phyloP scores from a whole-genome alignment of 805 yeast genomes.

The Debaryomyces tyrocola region DNA sequence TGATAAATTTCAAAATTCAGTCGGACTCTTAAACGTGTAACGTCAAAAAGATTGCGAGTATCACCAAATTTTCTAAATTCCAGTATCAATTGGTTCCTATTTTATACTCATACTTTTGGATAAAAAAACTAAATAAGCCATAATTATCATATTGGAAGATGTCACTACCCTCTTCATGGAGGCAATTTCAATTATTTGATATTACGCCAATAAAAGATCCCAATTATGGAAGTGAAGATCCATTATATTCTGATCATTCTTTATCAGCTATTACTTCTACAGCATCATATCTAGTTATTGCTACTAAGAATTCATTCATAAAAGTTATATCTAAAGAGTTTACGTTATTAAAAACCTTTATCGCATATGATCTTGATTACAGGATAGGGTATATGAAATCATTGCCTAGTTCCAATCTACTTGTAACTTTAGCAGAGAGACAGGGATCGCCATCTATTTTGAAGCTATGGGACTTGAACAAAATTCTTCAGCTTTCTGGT shows the following conservation, averaged over 20 bases:
- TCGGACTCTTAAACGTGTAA: neutral
- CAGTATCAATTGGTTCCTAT: neutral
- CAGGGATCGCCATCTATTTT: conserved; percentile 69
- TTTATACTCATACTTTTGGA: no score
- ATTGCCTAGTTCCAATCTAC: conserved; percentile 47
- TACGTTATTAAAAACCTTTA: conserved; percentile 48
- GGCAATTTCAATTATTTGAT: conserved; percentile 87
- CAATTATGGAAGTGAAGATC: conserved; percentile 54
- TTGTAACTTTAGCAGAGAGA: conserved; percentile 73
- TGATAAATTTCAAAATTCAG: neutral
- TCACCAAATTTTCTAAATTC: neutral
- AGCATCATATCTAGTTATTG: conserved; percentile 55
- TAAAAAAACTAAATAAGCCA: neutral
- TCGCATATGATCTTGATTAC: conserved; percentile 66
- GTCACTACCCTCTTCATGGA: conserved; percentile 43
- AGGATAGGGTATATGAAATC: conserved; percentile 58
- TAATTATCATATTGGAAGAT: neutral
- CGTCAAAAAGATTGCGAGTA: neutral
- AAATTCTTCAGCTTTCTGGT: conserved; percentile 22
- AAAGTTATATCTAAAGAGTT: conserved; percentile 57
- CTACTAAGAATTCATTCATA: conserved; percentile 52
- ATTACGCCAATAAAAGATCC: conserved; percentile 85
- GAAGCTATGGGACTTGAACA: conserved; percentile 71
- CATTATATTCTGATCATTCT: conserved; percentile 77
- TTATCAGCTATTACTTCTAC: conserved; percentile 65